Base-by-base conservation (phyloP, 1,284 basidiomycete genomes). In the Albatrellus sp. region DNA sequence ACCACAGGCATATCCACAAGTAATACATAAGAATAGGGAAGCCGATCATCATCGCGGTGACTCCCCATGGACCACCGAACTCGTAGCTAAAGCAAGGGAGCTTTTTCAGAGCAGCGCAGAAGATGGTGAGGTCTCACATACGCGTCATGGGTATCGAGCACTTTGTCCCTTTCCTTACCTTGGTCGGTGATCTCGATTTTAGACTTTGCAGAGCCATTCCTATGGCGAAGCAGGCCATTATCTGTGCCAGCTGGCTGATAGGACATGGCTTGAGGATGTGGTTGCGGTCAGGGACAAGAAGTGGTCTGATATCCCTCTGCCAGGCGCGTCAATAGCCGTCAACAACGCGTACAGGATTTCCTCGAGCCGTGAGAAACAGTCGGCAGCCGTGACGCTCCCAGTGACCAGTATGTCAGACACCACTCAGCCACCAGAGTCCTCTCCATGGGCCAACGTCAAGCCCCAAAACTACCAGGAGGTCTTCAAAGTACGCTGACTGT, bases 21-120 rank as follows among this genome's bases (percentile, higher is more conserved):
- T 98, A 98, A 66, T 98, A 98, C 93, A 92, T 90, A 50, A 90
- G 72, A 33, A 81, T 63, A 0, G 94, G 94, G 63, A 98, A 99
- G 43, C 87, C 80, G 28, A 83, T 72, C 87, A 99, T 98, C 71
- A 99, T 98, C 28, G 85, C 86, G 9, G 80, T 66, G 36, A 93
- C 90, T 40, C 96, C 94, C 65, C 73, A 71, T 37, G 94, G 93
- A 7, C 94, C 94, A 53, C 94, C 96, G 57, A 98, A 98, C 65
- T 98, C 93, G 67, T 88, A 96, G 34, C 86, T 90, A 42, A 37
- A 16, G 31, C 10, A 39, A 12, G n/a, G 11, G 24, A 37, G 16
- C 13, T 31, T 30, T 16, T 14, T 16, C 9, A 50, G 34, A 47
- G 42, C 3, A 35, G 16, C 16, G 16, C 34, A 35, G 13, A 13